Evolutionary conservation across 257 asterid species (phyloP).

Genomic region (Lavandula angustifolia): DNA sequence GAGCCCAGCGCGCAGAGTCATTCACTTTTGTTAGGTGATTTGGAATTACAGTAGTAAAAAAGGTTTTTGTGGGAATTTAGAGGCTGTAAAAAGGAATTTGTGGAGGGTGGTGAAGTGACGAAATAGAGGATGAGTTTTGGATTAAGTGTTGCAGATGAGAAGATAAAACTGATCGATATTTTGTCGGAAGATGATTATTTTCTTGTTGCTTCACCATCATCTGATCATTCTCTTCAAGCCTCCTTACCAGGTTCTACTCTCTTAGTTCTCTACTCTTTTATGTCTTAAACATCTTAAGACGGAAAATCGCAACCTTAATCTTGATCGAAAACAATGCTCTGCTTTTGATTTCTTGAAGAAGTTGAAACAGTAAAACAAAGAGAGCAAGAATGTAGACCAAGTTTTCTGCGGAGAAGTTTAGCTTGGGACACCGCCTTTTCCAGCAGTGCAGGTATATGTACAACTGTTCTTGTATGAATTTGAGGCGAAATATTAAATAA

Average conservation of each 20-base stretch:
- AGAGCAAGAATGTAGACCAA: slow-evolving; percentile 44
- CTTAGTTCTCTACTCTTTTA: neutral
- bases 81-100: slow-evolving; percentile 14
- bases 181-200: slow-evolving; percentile 53
- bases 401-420: slow-evolving; percentile 59
- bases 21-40: too few species aligned
- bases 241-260: slow-evolving; percentile 44
- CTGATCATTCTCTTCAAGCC: slow-evolving; percentile 41
- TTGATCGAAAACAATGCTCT: too few species aligned
- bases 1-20: neutral
- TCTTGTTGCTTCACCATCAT: slow-evolving; percentile 47
- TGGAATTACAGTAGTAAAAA: neutral
- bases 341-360: slow-evolving; percentile 11
- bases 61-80: neutral
- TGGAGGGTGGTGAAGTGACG: slow-evolving; percentile 5
- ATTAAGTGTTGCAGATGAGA: slow-evolving; percentile 39
- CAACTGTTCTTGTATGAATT: neutral
- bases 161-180: slow-evolving; percentile 60
- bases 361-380: slow-evolving; percentile 26
- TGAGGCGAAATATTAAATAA: too few species aligned
- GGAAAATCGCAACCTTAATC: neutral
- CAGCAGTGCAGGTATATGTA: slow-evolving; percentile 48
- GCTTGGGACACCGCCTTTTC: slow-evolving; percentile 79
- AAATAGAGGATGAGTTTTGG: slow-evolving; percentile 41
- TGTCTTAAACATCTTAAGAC: neutral